phyloP scores from a whole-genome alignment of 2,329 filamentous ascomycete species.

The Diatrype stigma region DNA sequence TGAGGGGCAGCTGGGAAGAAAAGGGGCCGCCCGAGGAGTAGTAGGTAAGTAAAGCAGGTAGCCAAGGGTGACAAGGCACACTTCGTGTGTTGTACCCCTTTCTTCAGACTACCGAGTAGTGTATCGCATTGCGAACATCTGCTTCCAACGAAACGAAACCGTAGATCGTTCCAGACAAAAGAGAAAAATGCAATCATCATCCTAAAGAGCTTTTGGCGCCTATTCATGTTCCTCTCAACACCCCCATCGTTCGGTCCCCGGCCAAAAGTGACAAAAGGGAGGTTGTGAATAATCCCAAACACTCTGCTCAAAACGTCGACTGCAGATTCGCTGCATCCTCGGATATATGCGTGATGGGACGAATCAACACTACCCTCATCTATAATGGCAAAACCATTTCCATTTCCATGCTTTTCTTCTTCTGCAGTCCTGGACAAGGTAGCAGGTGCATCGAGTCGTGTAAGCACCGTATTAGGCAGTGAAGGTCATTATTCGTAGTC shows the following conservation, averaged over 20 bases:
- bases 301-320: conserved; percentile 2
- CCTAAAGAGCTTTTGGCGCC: not conserved
- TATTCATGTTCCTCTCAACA: not conserved
- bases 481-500: conserved; percentile 27
- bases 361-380: conserved; percentile 7
- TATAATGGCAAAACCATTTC: conserved; percentile 13
- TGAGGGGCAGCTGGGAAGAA: no score
- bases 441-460: conserved; percentile 9
- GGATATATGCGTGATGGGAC: conserved; percentile 5
- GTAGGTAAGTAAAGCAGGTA: not conserved
- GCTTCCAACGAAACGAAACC: not conserved
- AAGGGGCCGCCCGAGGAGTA: no score
- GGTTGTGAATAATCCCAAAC: not conserved
- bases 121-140: not conserved
- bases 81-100: not conserved
- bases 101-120: not conserved
- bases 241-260: not conserved
- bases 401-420: conserved; percentile 4
- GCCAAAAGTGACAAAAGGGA: not conserved
- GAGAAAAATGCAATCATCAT: not conserved
- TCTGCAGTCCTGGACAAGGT: conserved; percentile 7
- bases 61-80: not conserved
- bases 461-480: conserved; percentile 9
- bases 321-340: conserved; percentile 8
- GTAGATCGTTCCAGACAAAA: not conserved